Evolutionary conservation across 129 eudicot species (phyloP).

Genomic region (Artemisia annua): DNA sequence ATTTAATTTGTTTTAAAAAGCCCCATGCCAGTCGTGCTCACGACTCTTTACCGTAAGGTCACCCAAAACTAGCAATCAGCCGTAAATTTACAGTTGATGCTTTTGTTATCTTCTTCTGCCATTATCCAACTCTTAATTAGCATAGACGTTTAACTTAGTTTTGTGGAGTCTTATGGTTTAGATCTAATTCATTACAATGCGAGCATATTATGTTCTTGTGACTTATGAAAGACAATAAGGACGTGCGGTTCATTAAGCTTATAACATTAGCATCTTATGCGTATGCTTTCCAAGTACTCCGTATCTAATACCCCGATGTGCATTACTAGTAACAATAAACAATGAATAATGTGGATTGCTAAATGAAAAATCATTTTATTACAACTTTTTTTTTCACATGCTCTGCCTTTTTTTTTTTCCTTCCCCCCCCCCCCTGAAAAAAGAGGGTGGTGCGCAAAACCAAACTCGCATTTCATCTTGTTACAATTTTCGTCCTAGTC

Average conservation of each 20-base stretch:
- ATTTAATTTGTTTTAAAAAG: slow-evolving; percentile 15
- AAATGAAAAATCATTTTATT: neutral
- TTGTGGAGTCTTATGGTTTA: no score
- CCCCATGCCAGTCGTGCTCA: slow-evolving; percentile 42
- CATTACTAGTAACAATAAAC: neutral
- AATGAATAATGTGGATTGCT: slow-evolving; percentile 1
- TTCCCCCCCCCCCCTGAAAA: no score
- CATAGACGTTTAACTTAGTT: no score
- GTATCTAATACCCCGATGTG: neutral
- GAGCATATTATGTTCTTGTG: neutral
- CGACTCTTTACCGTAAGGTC: slow-evolving; percentile 94
- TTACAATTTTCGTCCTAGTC: no score
- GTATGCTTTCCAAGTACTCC: neutral
- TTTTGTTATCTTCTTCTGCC: no score
- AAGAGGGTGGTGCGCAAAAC: no score
- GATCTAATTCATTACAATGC: no score
- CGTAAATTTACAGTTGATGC: no score
- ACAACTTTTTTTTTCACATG: neutral
- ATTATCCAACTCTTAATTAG: no score
- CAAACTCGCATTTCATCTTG: no score
- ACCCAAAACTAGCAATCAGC: slow-evolving; percentile 21
- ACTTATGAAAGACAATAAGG: neutral
- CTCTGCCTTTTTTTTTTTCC: neutral
- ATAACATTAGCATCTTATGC: slow-evolving; percentile 18
- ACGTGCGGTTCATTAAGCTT: slow-evolving; percentile 9